Percentiles rank a stretch among this genome's conserved stretches.
Conservation (phyloP, 2,329 filamentous ascomycete species). For the Phyllosticta ampelicida region DNA sequence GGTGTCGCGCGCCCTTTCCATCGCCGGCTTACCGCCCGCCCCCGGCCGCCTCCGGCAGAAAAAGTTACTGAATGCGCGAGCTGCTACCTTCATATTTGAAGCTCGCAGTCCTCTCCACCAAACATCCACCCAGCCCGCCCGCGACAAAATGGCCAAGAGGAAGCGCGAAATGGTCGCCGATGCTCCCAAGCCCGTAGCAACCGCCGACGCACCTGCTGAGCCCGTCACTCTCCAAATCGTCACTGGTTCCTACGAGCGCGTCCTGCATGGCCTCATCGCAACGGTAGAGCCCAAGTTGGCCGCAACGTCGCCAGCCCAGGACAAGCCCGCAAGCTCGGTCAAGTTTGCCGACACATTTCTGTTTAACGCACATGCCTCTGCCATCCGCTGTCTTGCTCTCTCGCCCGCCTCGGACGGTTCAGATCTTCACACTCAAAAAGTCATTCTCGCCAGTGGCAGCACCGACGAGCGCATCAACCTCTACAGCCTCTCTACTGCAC, state of each 20-base stretch:
- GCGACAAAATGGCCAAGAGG: constrained; percentile 23
- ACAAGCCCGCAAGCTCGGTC: constrained; percentile 23
- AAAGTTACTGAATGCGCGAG: no score
- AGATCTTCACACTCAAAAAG: constrained; percentile 58
- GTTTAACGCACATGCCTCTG: constrained; percentile 85
- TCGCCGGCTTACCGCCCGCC: constrained; percentile 2
- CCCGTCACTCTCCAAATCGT: constrained; percentile 64
- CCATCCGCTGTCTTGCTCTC: constrained; percentile 79
- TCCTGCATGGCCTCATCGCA: constrained; percentile 84
- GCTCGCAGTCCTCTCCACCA: neutral
- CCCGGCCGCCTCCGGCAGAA: constrained; percentile 2
- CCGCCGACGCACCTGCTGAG: neutral
- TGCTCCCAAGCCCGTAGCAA: constrained; percentile 13
- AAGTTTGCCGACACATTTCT: constrained; percentile 87
- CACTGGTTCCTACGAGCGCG: constrained; percentile 85
- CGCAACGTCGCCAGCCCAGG: neutral
- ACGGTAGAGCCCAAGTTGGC: constrained; percentile 36
- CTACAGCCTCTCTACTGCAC: constrained; percentile 63
- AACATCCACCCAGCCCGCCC: neutral
- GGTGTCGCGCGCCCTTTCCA: constrained; percentile 9
- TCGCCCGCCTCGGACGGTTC: constrained; percentile 56
- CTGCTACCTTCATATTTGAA: no score
- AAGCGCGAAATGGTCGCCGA: constrained; percentile 22
- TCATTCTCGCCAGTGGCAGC: constrained; percentile 81
- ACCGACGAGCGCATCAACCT: constrained; percentile 94